These are phyloP conservation scores for Phaeotremella skinneri DNA, from an alignment of 768 basidiomycete genomes.

Conservation along the genomic window DNA sequence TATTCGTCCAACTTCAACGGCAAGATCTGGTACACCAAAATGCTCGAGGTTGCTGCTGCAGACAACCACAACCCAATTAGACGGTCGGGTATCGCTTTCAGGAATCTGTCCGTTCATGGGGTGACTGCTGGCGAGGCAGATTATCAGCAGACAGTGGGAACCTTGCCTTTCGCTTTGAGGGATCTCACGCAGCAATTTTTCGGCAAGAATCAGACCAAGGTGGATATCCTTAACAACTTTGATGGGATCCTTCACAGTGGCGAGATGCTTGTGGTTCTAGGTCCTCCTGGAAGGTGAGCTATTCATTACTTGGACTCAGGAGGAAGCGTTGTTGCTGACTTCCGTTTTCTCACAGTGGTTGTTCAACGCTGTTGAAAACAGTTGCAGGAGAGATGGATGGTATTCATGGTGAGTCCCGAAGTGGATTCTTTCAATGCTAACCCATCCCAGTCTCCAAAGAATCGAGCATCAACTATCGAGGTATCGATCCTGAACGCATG, in stretches of 20 bases:
- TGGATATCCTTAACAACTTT: slow-evolving; percentile 61
- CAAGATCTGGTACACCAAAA: slow-evolving; percentile 39
- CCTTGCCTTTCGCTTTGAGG: slow-evolving; percentile 40
- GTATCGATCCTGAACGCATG: slow-evolving; percentile 57
- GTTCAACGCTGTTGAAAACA: slow-evolving; percentile 58
- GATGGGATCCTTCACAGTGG: slow-evolving; percentile 66
- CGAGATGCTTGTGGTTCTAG: slow-evolving; percentile 67
- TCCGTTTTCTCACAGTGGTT: slow-evolving; percentile 40
- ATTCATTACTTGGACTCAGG: background rate
- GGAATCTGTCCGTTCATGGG: background rate
- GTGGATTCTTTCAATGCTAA: background rate
- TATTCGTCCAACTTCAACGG: slow-evolving; percentile 52
- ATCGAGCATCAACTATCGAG: slow-evolving; percentile 6
- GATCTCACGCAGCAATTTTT: slow-evolving; percentile 29
- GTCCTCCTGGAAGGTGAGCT: slow-evolving; percentile 54
- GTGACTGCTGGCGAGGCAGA: slow-evolving; percentile 33
- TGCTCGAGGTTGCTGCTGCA: background rate
- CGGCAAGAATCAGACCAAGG: slow-evolving; percentile 40
- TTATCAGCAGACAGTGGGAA: slow-evolving; percentile 56
- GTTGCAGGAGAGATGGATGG: slow-evolving; percentile 54
- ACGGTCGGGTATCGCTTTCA: slow-evolving; percentile 53
- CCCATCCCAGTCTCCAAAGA: background rate
- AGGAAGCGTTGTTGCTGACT: background rate
- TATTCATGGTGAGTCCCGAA: slow-evolving; percentile 41
- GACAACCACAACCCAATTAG: slow-evolving; percentile 13